Evolutionary conservation across 306 rosid species (phyloP).

Genomic region (Lathyrus sativus): DNA sequence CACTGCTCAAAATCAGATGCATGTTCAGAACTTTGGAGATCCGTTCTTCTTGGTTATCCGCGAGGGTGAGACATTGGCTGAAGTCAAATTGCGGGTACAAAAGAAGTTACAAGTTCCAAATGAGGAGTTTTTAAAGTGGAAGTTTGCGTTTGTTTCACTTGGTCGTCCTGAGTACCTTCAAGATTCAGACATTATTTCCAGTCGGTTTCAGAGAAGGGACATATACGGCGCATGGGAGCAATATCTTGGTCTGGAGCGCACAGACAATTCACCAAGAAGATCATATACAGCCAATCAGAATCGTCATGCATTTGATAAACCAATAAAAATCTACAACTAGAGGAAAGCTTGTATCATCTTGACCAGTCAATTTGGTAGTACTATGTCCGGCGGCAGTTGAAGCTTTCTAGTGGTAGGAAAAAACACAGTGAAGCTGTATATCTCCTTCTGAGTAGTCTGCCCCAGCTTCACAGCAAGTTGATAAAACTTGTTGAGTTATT

Average conservation of each 20-base stretch:
- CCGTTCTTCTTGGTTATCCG: too few relatives aligned
- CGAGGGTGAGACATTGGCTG: conserved; percentile 81
- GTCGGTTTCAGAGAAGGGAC: conserved; percentile 92
- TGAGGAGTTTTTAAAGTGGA: conserved; percentile 95
- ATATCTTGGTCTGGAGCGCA: conserved; percentile 95
- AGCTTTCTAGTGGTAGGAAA: conserved; percentile 11
- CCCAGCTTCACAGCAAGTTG: too few relatives aligned
- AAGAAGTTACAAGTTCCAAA: conserved; percentile 85
- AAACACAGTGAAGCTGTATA: conserved; percentile 12
- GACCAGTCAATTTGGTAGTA: conserved; percentile 1
- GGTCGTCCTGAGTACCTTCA: conserved; percentile 94
- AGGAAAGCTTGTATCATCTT: too few relatives aligned
- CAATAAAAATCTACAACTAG: too few relatives aligned
- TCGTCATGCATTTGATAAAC: too few relatives aligned
- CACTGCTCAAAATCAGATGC: too few relatives aligned
- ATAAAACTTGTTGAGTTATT: too few relatives aligned
- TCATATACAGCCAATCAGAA: too few relatives aligned
- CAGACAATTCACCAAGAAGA: conserved; percentile 76
- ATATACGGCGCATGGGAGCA: conserved; percentile 98
- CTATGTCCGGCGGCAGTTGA: background rate
- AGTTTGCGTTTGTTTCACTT: conserved; percentile 83
- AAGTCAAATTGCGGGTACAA: conserved; percentile 78
- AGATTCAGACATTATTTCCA: conserved; percentile 71
- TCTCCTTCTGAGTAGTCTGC: too few relatives aligned
- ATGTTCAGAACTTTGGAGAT: too few relatives aligned